Conservation (phyloP, 257 asterid species). For the Nicotiana tabacum region DNA sequence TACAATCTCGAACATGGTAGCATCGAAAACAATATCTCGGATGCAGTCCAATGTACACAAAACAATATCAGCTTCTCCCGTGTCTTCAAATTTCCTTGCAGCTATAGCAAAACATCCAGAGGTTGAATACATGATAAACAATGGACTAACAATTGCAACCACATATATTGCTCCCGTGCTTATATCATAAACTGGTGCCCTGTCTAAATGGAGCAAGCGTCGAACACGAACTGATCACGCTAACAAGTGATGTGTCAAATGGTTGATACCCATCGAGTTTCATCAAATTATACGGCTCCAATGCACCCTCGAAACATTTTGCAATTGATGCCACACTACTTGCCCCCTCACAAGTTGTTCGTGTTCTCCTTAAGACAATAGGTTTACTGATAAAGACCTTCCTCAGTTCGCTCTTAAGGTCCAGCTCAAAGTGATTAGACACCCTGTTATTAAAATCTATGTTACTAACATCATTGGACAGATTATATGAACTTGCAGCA, state of each 20-base stretch:
- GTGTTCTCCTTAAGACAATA: not conserved
- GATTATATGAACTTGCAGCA: not conserved
- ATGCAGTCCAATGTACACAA: slow-evolving; percentile 25
- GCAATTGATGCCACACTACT: not conserved
- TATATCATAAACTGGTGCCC: slow-evolving; percentile 64
- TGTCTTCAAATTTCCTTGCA: slow-evolving; percentile 47
- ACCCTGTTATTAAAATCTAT: not conserved
- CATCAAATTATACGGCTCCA: slow-evolving; percentile 53
- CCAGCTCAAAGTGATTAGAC: not conserved
- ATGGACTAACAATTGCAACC: slow-evolving; percentile 53
- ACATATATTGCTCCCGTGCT: slow-evolving; percentile 47
- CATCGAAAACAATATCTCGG: not conserved
- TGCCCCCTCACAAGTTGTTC: not conserved
- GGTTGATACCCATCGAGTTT: slow-evolving; percentile 52
- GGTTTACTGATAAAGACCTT: not conserved
- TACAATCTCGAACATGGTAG: not conserved
- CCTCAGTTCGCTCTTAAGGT: not conserved
- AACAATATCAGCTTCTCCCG: slow-evolving; percentile 39
- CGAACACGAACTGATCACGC: slow-evolving; percentile 62
- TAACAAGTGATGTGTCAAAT: slow-evolving; percentile 65
- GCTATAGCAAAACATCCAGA: slow-evolving; percentile 79
- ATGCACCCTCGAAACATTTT: slow-evolving; percentile 32
- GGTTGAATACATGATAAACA: slow-evolving; percentile 72
- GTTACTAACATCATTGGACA: not conserved
- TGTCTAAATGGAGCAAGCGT: slow-evolving; percentile 69